These are phyloP conservation scores for Neckera pumila DNA, from an alignment of 225 moss, liverwort and hornwort genomes.

Conservation along the genomic window DNA sequence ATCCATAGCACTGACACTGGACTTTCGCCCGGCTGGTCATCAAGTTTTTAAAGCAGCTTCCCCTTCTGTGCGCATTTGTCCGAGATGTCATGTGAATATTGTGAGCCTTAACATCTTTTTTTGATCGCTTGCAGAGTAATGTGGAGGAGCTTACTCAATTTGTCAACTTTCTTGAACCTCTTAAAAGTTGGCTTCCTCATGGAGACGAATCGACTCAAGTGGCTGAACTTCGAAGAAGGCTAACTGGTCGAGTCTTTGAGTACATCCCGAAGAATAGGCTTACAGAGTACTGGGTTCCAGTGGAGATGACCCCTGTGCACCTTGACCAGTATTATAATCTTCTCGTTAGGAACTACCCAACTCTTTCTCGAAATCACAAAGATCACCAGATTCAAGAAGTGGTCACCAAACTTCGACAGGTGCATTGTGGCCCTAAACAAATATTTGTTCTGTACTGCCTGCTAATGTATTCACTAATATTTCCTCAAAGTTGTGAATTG, in stretches of 20 bases:
- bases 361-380: constrained; percentile 36
- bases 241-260: constrained; percentile 33
- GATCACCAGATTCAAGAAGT: constrained; percentile 50
- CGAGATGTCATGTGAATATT: background rate
- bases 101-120: background rate
- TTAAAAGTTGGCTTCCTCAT: constrained; percentile 7
- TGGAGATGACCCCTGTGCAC: constrained; percentile 44
- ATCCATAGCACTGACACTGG: background rate
- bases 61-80: background rate
- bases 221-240: constrained; percentile 24
- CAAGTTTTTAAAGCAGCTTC: background rate
- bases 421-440: background rate
- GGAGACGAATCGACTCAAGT: constrained; percentile 36
- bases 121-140: constrained; percentile 20
- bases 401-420: constrained; percentile 49
- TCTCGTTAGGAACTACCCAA: constrained; percentile 41
- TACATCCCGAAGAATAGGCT: constrained; percentile 39
- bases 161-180: constrained; percentile 34
- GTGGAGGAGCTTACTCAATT: constrained; percentile 48
- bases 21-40: background rate
- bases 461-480: background rate
- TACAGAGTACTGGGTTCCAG: constrained; percentile 53
- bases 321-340: constrained; percentile 46
- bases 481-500: background rate
- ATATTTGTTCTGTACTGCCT: background rate